phyloP scores from a whole-genome alignment of 2,329 filamentous ascomycete species.

The Cercospora sojina region DNA sequence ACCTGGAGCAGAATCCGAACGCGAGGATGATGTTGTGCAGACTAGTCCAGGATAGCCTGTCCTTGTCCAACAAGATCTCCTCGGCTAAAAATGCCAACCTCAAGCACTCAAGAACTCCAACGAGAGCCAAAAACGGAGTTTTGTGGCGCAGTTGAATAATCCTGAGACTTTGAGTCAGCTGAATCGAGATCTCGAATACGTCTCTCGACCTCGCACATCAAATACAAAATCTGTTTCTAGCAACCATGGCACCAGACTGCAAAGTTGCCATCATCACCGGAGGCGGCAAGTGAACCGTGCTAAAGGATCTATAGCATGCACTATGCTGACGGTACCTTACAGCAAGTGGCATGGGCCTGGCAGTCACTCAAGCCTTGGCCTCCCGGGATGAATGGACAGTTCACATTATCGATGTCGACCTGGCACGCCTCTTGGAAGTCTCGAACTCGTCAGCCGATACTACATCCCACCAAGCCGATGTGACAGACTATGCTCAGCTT shows the following conservation, averaged over 20 bases:
- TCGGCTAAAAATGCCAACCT: neutral
- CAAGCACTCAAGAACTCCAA: neutral
- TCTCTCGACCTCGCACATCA: neutral
- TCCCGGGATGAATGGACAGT: conserved; percentile 41
- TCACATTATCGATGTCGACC: conserved; percentile 45
- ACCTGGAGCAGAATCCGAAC: neutral
- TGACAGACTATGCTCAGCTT: conserved; percentile 40
- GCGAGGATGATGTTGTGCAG: neutral
- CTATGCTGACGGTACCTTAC: neutral
- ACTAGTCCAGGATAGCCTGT: neutral
- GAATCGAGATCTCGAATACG: neutral
- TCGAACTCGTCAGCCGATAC: conserved; percentile 33
- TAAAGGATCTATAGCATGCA: neutral
- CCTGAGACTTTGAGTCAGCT: neutral
- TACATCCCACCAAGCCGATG: conserved; percentile 42
- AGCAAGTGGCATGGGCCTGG: conserved; percentile 47
- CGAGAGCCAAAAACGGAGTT: neutral
- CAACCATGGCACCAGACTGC: conserved; percentile 11
- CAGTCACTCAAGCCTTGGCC: conserved; percentile 41
- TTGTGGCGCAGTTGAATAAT: neutral
- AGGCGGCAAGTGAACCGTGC: conserved; percentile 22
- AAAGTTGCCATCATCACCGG: conserved; percentile 33
- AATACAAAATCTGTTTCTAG: neutral
- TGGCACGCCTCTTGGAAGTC: conserved; percentile 35
- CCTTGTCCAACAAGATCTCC: neutral